A percentile compares a stretch with the other conserved stretches of the same genome.
phyloP scores from a whole-genome alignment of 2,329 filamentous ascomycete species.

The Diaporthe destruens region DNA sequence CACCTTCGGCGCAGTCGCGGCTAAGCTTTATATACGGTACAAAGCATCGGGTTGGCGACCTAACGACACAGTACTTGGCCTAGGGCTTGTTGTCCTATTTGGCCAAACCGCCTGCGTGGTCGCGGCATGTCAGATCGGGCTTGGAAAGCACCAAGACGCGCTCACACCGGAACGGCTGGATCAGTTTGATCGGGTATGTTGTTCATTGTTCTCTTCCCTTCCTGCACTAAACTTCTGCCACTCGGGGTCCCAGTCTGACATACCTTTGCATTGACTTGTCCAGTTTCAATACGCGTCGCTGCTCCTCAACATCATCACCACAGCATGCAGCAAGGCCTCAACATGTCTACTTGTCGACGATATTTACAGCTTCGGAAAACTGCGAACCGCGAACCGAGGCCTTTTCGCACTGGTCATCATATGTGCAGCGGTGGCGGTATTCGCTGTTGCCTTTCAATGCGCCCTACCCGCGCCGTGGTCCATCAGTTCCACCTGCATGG shows the following conservation, averaged over 20 bases:
- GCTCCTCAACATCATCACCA: slow-evolving; percentile 7
- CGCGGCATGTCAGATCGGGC: not conserved
- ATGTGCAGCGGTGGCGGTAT: not conserved
- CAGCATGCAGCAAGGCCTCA: not conserved
- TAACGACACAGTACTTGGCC: not conserved
- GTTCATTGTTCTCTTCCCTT: fast-evolving
- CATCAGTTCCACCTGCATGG: not conserved
- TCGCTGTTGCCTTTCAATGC: not conserved
- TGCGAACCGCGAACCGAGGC: not conserved
- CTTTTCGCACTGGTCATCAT: not conserved
- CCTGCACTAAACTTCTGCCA: not conserved
- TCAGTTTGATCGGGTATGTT: not conserved
- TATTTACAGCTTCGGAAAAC: not conserved
- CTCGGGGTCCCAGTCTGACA: not conserved
- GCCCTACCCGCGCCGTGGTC: not conserved
- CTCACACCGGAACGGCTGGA: not conserved
- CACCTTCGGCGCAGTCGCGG: not conserved
- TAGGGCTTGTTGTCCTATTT: not conserved
- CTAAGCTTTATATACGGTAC: not conserved
- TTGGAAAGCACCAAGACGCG: not conserved
- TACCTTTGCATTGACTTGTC: too few species aligned
- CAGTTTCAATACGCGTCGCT: not conserved
- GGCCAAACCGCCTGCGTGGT: not conserved
- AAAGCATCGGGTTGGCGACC: not conserved
- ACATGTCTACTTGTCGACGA: not conserved